A percentile compares a stretch with the other conserved stretches of the same genome.
phyloP scores from a whole-genome alignment of 805 yeast genomes.

The Debaryomyces hansenii region DNA sequence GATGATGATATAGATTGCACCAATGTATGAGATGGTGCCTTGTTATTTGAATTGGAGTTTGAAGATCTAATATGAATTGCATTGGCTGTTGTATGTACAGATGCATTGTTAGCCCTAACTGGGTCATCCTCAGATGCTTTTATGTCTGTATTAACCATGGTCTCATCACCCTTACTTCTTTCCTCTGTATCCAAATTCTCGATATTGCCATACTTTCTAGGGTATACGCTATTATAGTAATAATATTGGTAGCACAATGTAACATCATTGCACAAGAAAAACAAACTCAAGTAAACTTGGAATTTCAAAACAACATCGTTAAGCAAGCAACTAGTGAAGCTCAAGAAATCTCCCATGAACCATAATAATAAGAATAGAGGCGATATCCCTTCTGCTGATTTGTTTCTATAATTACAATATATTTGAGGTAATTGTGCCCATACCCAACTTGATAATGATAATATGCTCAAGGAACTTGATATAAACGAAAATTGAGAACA shows the following conservation, averaged over 20 bases:
- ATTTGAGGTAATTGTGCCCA: conserved; percentile 78
- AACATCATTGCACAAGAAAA: conserved; percentile 39
- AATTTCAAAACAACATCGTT: conserved; percentile 38
- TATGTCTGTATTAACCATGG: background rate
- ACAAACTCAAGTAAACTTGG: conserved; percentile 40
- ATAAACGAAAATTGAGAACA: conserved; percentile 7
- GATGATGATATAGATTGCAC: conserved; percentile 9
- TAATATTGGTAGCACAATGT: conserved; percentile 41
- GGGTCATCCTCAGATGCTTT: background rate
- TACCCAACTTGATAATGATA: conserved; percentile 61
- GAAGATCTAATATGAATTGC: conserved; percentile 7
- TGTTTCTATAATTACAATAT: conserved; percentile 52
- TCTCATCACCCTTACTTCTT: background rate
- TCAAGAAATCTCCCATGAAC: conserved; percentile 64
- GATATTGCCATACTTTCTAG: conserved; percentile 15
- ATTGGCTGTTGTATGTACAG: background rate
- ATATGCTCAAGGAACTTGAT: conserved; percentile 32
- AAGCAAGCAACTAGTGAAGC: conserved; percentile 45
- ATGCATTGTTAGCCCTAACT: background rate
- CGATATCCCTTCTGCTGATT: conserved; percentile 69
- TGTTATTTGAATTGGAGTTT: background rate
- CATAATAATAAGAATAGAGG: conserved; percentile 59
- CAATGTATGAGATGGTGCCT: background rate
- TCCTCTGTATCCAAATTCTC: background rate
- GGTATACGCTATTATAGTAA: conserved; percentile 40